A percentile compares a stretch with the other conserved stretches of the same genome.
phyloP scores from a whole-genome alignment of 2,329 filamentous ascomycete genomes.

The Colletotrichum tabaci region DNA sequence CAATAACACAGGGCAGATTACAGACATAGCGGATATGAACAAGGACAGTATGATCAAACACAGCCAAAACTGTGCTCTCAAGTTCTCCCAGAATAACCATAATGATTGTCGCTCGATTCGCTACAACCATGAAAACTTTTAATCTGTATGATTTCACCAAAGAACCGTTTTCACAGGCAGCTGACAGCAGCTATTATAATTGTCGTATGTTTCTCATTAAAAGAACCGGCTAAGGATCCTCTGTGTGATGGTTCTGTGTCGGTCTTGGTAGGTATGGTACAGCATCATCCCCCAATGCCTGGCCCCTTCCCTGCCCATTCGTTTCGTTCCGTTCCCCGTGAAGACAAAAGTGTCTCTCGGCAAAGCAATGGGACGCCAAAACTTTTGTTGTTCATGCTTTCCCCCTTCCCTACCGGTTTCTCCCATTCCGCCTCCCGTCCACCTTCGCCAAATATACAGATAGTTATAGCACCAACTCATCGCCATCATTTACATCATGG shows the following conservation, averaged over 20 bases:
- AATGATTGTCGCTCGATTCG: neutral
- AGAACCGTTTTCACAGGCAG: neutral
- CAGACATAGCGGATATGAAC: too few relatives aligned
- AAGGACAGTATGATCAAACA: too few relatives aligned
- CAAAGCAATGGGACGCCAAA: conserved; percentile 40
- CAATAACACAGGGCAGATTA: too few relatives aligned
- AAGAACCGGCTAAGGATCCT: conserved; percentile 36
- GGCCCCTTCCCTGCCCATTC: conserved; percentile 6
- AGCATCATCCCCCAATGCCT: conserved; percentile 38
- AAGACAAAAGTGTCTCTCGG: conserved; percentile 26
- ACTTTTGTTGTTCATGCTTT: conserved; percentile 40
- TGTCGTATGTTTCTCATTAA: conserved; percentile 41
- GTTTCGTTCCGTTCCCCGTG: conserved; percentile 21
- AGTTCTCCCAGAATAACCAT: too few relatives aligned
- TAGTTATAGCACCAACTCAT: conserved; percentile 7
- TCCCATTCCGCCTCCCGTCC: conserved; percentile 7
- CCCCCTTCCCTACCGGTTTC: conserved; percentile 33
- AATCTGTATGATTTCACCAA: neutral
- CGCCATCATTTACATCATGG: conserved; percentile 4
- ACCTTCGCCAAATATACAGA: conserved; percentile 38
- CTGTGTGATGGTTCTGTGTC: conserved; percentile 31
- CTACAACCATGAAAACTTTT: neutral
- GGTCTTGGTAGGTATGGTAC: conserved; percentile 41
- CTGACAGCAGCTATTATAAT: conserved; percentile 20
- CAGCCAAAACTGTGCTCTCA: too few relatives aligned